A percentile compares a stretch with the other conserved stretches of the same genome.
These are phyloP conservation scores for Rutstroemia sp. DNA, from an alignment of 2,329 filamentous ascomycete genomes.

Conservation along the genomic window DNA sequence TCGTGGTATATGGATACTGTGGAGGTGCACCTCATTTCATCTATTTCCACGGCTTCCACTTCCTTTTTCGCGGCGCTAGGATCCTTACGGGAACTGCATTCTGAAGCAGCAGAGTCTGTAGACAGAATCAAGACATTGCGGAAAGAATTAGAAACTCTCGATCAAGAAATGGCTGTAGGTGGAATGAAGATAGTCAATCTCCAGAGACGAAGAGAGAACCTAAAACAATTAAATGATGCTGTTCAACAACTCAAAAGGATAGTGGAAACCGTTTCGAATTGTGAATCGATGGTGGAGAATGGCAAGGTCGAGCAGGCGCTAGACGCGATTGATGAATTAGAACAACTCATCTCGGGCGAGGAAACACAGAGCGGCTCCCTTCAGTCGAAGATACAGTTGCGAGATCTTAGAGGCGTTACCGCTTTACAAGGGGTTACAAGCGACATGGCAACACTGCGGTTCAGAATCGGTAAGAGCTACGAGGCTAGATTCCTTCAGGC, in stretches of 20 bases:
- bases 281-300: conserved; percentile 73
- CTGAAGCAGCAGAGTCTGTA: conserved; percentile 87
- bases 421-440: conserved; percentile 74
- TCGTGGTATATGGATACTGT: conserved; percentile 99
- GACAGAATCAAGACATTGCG: conserved; percentile 74
- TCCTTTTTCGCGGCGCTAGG: conserved; percentile 95
- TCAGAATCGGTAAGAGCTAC: conserved; percentile 79
- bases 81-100: conserved; percentile 82
- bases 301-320: conserved; percentile 80
- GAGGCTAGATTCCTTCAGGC: conserved; percentile 73
- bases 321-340: conserved; percentile 67
- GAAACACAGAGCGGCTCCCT: conserved; percentile 29
- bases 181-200: conserved; percentile 83
- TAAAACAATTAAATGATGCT: conserved; percentile 73
- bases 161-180: conserved; percentile 78
- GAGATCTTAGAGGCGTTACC: conserved; percentile 68
- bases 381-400: conserved; percentile 31
- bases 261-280: conserved; percentile 64
- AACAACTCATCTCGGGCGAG: conserved; percentile 73
- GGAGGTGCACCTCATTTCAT: conserved; percentile 92
- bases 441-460: conserved; percentile 68
- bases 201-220: conserved; percentile 72
- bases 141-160: conserved; percentile 70
- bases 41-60: conserved; percentile 89
- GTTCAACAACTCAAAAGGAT: conserved; percentile 77